Base-by-base conservation (phyloP, 2,329 filamentous ascomycete species). In the Hypomyces rosellus region DNA sequence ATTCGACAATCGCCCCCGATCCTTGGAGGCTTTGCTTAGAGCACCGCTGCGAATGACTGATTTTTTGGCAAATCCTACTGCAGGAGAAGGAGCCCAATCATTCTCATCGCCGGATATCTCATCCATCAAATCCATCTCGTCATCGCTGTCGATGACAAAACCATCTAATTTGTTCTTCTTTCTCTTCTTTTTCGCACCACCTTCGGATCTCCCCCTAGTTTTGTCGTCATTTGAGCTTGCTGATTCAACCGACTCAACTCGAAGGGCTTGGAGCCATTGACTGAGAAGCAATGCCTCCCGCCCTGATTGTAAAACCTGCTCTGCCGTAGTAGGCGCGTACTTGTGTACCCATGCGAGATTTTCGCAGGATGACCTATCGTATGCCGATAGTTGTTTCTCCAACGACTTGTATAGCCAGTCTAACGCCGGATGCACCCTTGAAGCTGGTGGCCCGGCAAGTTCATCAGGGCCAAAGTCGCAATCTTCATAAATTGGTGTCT, bases 351-450 rank as follows among this genome's bases (percentile, higher is more conserved):
- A 99, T 8, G 81, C 69, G 25, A 77, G 69, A 2, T 73, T 74
- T 62, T 97, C 92, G 58, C 87, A 95, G 45, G 77, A 78, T 8
- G 84, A 87, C 54, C 72, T 78, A 64, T 99, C 93, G 61, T 91
- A 96, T 1, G 91, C 84, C 4, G 88, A 91, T 12, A 91, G 73
- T 0, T 75, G 75, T 1, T 73, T 75, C 41, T 74, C 69, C 33
- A 96, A 74, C 0, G 75, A 74, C 3, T 73, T 65, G 59, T 84
- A 88, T 2, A 89, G 70, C 2, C 74, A 72, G 12, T 65, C 59
- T 43, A 93, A 65, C 15, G 81, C 79, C 11, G 84, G 74, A 63
- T 90, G 84, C 4, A 63, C 56, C 46, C 63, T 49, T 43, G 49
- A 51, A 48, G 50, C 15, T 44, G 56, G 44, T 13, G 53, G 51